Base-by-base conservation (phyloP, 2,329 filamentous ascomycete species). In the Fusarium foetens region DNA sequence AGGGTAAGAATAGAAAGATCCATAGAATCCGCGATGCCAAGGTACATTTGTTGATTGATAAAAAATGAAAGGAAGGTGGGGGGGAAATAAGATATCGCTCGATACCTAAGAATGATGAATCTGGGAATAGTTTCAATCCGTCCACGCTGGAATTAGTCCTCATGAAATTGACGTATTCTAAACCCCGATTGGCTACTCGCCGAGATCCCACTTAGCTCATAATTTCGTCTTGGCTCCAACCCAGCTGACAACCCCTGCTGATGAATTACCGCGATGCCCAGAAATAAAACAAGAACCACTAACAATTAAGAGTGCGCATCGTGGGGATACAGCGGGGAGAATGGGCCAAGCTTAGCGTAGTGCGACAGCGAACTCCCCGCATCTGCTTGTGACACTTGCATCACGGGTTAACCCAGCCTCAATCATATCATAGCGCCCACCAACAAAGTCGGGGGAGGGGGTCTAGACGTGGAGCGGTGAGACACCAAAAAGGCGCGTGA, bases 401-500 rank as follows among this genome's bases (percentile, higher is more conserved):
- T 66, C 62, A 51, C 35, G 46, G 25, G 31, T 17, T 45, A 35
- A 16, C 64, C 42, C 64, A 68, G 66, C 51, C 66, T 68, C 49
- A 38, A 54, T 46, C 48, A 51, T 2, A 25, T 27, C 23, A 49
- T 42, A 48, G 17, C 54, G 16, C 35, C 68, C 55, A 60, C 45
- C 53, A 57, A 58, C 14, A 48, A 29, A 6, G 14, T 43, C 17
- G 33, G 29, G 6, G 17, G 19, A 23, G 23, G 39, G 39, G 52
- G 39, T 46, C 60, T 51, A 38, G 65, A 62, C 27, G 51, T 35
- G 19, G 23, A 41, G 70, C 69, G 69, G 70, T 72, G 70, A 72
- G 68, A 73, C 66, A 70, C 31, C 48, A 21, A 51, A 59, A 55
- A 19, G 41, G 66, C 70, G 70, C 66, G 70, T 72, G 70, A 73